Percentiles rank a stretch among this genome's conserved stretches.
These are phyloP conservation scores for Neurospora tetraspora DNA, from an alignment of 495 filamentous ascomycete species.

Conservation along the genomic window DNA sequence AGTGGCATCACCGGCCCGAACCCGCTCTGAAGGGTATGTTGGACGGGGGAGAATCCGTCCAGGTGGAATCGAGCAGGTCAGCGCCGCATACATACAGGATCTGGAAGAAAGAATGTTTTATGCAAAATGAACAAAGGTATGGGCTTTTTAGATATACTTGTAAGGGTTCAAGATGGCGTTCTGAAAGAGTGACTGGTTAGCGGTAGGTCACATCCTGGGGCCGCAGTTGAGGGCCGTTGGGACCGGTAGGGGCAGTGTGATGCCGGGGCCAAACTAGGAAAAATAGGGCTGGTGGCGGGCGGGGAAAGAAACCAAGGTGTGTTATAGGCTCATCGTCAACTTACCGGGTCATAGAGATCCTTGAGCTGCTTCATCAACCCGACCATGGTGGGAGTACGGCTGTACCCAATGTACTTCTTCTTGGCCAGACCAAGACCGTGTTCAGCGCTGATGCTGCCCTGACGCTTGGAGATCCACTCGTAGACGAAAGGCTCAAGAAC, in stretches of 20 bases:
- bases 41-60: not conserved
- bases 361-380: slow-evolving; percentile 91
- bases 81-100: not conserved
- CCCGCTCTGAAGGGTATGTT: not conserved
- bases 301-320: not conserved
- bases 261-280: not conserved
- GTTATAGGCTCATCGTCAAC: slow-evolving; percentile 21
- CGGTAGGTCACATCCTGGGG: not conserved
- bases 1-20: not conserved
- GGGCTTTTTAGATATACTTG: slow-evolving; percentile 52
- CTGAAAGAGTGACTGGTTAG: slow-evolving; percentile 26
- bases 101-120: not conserved
- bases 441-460: slow-evolving; percentile 91
- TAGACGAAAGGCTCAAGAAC: slow-evolving; percentile 90
- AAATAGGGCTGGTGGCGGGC: not conserved
- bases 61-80: not conserved
- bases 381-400: slow-evolving; percentile 75
- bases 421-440: slow-evolving; percentile 92
- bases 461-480: slow-evolving; percentile 81
- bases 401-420: slow-evolving; percentile 89
- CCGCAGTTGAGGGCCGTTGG: not conserved
- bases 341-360: slow-evolving; percentile 79
- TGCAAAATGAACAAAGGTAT: not conserved
- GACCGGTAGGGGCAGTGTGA: not conserved
- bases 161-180: slow-evolving; percentile 88